Evolutionary conservation across 2,329 filamentous ascomycete genomes (phyloP).

Genomic region (Knufia fluminis): DNA sequence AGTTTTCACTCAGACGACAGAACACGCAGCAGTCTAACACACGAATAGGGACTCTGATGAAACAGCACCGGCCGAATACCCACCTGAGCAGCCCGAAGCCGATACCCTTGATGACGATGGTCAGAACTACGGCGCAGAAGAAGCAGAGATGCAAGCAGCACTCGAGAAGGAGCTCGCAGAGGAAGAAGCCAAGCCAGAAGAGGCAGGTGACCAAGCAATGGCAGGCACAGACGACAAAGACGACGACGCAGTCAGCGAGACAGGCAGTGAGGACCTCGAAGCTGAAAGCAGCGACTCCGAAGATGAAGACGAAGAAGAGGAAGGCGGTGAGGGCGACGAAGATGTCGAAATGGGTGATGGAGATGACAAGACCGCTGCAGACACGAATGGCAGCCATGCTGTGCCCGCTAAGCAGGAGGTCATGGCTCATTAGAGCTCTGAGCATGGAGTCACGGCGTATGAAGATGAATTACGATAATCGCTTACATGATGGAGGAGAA

Average conservation of each 20-base stretch:
- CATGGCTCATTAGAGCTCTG: constrained; percentile 35
- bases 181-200: constrained; percentile 31
- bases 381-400: constrained; percentile 23
- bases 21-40: constrained; percentile 5
- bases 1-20: constrained; percentile 21
- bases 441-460: not conserved
- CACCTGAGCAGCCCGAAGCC: constrained; percentile 93
- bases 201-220: constrained; percentile 65
- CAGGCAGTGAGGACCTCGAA: constrained; percentile 69
- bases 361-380: constrained; percentile 29
- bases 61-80: constrained; percentile 88
- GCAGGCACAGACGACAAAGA: constrained; percentile 58
- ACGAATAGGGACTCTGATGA: constrained; percentile 82
- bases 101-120: constrained; percentile 75
- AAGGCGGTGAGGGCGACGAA: constrained; percentile 30
- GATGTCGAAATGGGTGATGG: constrained; percentile 46
- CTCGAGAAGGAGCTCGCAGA: constrained; percentile 45
- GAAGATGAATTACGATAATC: not conserved
- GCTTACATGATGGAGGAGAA: not conserved
- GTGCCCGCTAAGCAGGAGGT: constrained; percentile 33
- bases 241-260: constrained; percentile 61
- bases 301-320: constrained; percentile 53
- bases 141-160: constrained; percentile 63
- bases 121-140: constrained; percentile 82
- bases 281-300: constrained; percentile 65